Conservation (phyloP, 108 stramenopile genomes). For the Cyclotella sp. region DNA sequence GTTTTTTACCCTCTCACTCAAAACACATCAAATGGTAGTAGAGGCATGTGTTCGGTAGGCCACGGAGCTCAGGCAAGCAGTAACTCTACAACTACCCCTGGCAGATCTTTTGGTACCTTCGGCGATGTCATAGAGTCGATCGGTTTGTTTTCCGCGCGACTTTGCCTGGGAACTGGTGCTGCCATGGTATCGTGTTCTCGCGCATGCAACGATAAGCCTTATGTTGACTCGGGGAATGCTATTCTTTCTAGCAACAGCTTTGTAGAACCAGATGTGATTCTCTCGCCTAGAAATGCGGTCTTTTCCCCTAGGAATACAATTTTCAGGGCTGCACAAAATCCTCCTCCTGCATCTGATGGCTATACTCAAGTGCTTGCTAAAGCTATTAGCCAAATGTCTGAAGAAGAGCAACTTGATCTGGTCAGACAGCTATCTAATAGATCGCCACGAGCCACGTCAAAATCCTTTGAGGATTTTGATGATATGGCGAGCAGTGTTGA, state of each 20-base stretch:
- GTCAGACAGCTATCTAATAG: slow-evolving; percentile 5
- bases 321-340: slow-evolving; percentile 6
- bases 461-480: neutral
- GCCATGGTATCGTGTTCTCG: slow-evolving; percentile 30
- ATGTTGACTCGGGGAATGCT: neutral
- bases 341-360: neutral
- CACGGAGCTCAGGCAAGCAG: slow-evolving; percentile 1
- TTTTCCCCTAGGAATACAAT: neutral
- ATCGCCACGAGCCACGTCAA: neutral
- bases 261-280: slow-evolving; percentile 4
- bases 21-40: no score
- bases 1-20: no score
- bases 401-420: slow-evolving; percentile 17
- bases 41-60: neutral
- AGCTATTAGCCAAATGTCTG: slow-evolving; percentile 9
- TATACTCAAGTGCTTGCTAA: slow-evolving; percentile 9
- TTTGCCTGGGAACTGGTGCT: slow-evolving; percentile 33
- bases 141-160: slow-evolving; percentile 24
- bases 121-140: slow-evolving; percentile 30
- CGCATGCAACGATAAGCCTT: slow-evolving; percentile 32
- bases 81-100: neutral
- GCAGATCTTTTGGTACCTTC: slow-evolving; percentile 18
- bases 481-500: slow-evolving; percentile 30
- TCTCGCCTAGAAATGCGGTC: slow-evolving; percentile 17
- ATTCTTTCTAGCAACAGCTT: slow-evolving; percentile 12